Percentiles rank a stretch among this genome's conserved stretches.
Evolutionary conservation across 139 green algal genomes (phyloP).

Genomic region (Spirogloea muscicola): DNA sequence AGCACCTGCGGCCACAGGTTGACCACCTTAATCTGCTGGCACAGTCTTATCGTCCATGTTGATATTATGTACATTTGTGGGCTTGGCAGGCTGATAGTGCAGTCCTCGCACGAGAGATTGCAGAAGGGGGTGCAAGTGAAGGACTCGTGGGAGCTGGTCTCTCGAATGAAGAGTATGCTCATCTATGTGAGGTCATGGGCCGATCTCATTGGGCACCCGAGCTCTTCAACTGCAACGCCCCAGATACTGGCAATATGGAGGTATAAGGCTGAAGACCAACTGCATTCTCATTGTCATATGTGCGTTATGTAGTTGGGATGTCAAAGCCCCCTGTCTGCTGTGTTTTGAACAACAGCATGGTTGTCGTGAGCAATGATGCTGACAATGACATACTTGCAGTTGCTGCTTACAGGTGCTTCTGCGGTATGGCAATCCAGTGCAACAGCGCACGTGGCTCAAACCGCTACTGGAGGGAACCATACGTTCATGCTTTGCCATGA

Average conservation of each 20-base stretch:
- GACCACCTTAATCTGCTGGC: too few species aligned
- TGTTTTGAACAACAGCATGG: too few species aligned
- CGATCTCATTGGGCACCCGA: conserved; percentile 76
- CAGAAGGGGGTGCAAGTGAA: conserved; percentile 12
- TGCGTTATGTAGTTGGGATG: too few species aligned
- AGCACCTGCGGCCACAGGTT: too few species aligned
- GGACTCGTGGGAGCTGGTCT: conserved; percentile 64
- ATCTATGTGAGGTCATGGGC: conserved; percentile 61
- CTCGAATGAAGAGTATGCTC: conserved; percentile 88
- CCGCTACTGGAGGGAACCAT: conserved; percentile 81
- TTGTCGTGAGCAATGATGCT: too few species aligned
- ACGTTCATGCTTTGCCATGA: conserved; percentile 96
- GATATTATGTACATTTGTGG: too few species aligned
- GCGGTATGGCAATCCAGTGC: conserved; percentile 73
- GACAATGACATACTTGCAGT: too few species aligned
- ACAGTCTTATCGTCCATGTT: too few species aligned
- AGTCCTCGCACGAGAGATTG: conserved; percentile 6
- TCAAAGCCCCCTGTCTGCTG: too few species aligned
- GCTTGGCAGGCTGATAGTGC: conserved; percentile 10
- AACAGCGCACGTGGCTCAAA: conserved; percentile 86
- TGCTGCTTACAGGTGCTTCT: conserved; percentile 64
- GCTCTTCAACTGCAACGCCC: conserved; percentile 97
- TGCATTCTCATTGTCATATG: too few species aligned
- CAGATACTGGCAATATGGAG: conserved; percentile 99
- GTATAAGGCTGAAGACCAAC: too few species aligned